Evolutionary conservation across 164 flowering plant species (phyloP), one percentile per base, ranked within the genome.

Genomic region (Tetrastigma voinierianum): DNA sequence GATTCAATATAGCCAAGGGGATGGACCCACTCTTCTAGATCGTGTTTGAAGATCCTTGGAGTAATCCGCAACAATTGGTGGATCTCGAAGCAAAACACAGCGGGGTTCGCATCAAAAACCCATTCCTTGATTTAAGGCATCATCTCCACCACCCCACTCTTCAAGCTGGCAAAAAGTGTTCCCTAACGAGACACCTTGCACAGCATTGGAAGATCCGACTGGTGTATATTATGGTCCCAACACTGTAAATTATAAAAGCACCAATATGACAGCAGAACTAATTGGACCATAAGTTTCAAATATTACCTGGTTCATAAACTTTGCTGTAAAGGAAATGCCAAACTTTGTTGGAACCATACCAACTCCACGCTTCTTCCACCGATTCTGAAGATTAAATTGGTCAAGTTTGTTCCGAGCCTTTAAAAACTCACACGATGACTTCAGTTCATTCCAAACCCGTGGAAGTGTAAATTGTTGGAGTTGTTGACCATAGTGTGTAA

Each of bases 291-390:
- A 57, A 25, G 15, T 48, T 57, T 60, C 25, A 64, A 55, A 15
- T 9, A 49, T 32, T 79, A 92, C 99, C 99, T 92, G 99, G 73
- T 96, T 96, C 97, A 92, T 83, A 65, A 88, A 72, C 79, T 96
- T 96, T 43, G 81, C 43, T 9, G 96, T 90, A 71, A 96, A 96
- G 23, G 96, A 82, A 20, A 96, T 93, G 16, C 99, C 99, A 79
- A 96, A 90, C 71, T 96, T 96, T 12, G 98, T 96, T 0, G 99
- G 99, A 73, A 96, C 77, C 84, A 93, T 86, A 20, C 98, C 87
- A 74, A 93, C 48, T 60, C 99, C 99, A 58, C 99, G 99, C 70
- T 96, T 96, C 74, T 82, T 90, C 97, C 97, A 96, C 12, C 99
- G 83, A 70, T 93, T 88, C 0, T 86, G 83, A 61, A 47, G 71